These are phyloP conservation scores for Termitomyces sp. DNA, from an alignment of 768 basidiomycete species.

Conservation along the genomic window DNA sequence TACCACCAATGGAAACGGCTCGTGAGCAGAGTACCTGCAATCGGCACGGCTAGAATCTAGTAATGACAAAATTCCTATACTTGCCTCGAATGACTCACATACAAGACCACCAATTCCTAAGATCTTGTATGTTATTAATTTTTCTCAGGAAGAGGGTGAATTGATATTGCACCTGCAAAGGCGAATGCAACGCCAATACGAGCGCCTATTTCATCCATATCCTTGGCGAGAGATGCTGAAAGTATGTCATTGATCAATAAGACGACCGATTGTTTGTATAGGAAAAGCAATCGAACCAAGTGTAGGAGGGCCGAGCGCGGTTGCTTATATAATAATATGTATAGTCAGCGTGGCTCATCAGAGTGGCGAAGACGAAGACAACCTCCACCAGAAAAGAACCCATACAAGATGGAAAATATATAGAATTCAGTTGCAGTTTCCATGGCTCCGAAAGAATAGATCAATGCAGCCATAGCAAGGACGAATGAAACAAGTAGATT, in stretches of 20 bases:
- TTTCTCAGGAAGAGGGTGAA: background rate
- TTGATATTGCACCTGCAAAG: background rate
- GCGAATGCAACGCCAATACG: background rate
- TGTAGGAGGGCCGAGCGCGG: background rate
- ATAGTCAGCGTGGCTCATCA: background rate
- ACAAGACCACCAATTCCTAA: background rate
- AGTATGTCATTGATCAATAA: background rate
- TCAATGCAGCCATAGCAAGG: background rate
- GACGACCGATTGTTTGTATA: background rate
- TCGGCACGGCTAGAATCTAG: background rate
- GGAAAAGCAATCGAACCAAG: background rate
- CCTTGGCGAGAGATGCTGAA: background rate
- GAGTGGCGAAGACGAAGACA: background rate
- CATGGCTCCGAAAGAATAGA: background rate
- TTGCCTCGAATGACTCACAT: background rate
- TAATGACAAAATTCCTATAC: background rate
- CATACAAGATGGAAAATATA: background rate
- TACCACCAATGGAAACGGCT: background rate
- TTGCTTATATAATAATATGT: background rate
- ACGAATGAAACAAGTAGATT: background rate
- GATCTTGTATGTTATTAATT: too few relatives aligned
- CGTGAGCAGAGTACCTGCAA: background rate
- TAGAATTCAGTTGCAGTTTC: background rate
- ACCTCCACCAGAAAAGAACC: slow-evolving; percentile 3
- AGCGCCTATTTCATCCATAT: background rate